Conservation (phyloP, 345 rosid genomes). For the Euclidium syriacum region DNA sequence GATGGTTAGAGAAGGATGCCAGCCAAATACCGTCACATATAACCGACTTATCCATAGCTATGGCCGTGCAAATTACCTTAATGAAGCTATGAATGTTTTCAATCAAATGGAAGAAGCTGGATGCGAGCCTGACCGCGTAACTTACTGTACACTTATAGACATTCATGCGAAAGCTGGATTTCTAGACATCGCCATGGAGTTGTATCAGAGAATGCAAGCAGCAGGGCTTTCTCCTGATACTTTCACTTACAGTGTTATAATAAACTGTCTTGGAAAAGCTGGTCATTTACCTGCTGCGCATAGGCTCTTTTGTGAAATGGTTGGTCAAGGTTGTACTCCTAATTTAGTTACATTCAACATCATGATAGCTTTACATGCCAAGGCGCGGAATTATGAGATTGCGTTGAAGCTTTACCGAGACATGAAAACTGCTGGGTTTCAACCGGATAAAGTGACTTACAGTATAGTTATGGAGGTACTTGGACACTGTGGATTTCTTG, state of each 20-base stretch:
- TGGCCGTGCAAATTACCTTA: conserved; percentile 93
- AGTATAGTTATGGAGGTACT: conserved; percentile 98
- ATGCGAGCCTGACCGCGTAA: conserved; percentile 93
- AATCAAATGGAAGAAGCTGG: conserved; percentile 70
- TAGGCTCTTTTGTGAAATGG: conserved; percentile 79
- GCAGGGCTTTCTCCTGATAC: conserved; percentile 95
- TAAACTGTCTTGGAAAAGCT: conserved; percentile 96
- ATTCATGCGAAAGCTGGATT: conserved; percentile 97
- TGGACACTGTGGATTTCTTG: conserved; percentile 85
- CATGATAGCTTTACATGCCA: conserved; percentile 92
- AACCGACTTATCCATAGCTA: conserved; percentile 91
- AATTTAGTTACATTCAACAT: conserved; percentile 87
- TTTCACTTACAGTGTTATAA: conserved; percentile 91
- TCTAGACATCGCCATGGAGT: conserved; percentile 84
- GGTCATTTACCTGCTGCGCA: conserved; percentile 82
- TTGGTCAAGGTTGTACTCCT: conserved; percentile 85
- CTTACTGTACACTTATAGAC: conserved; percentile 93
- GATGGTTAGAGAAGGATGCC: conserved; percentile 87
- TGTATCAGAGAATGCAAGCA: conserved; percentile 82
- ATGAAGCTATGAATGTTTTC: conserved; percentile 67
- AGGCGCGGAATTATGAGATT: conserved; percentile 77
- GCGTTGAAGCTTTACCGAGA: conserved; percentile 78
- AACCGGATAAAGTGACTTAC: conserved; percentile 91
- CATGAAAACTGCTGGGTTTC: conserved; percentile 78
- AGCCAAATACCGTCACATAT: conserved; percentile 88